phyloP scores from a whole-genome alignment of 1,284 basidiomycete species.

The Thecaphora thlaspeos region DNA sequence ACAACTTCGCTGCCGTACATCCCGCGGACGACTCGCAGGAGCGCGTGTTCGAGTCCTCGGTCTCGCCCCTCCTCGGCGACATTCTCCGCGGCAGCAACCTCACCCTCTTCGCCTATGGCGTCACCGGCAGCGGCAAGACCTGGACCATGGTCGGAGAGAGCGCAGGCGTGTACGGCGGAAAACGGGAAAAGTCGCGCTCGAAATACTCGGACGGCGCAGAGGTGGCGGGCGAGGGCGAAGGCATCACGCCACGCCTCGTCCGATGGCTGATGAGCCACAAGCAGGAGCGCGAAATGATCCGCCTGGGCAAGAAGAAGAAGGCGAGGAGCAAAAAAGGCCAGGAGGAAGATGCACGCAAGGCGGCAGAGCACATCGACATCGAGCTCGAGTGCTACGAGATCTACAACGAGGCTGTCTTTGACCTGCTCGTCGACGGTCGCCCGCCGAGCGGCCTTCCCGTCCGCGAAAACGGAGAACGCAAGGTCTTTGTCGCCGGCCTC shows the following conservation, averaged over 20 bases:
- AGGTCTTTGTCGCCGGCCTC: slow-evolving; percentile 74
- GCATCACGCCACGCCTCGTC: not conserved
- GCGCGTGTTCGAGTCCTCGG: not conserved
- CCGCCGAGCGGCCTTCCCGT: slow-evolving; percentile 21
- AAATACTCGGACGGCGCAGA: slow-evolving; percentile 1
- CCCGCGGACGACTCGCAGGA: not conserved
- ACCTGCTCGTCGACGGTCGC: slow-evolving; percentile 64
- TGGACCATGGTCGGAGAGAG: slow-evolving; percentile 1
- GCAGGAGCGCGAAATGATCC: not conserved
- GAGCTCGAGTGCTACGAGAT: slow-evolving; percentile 67
- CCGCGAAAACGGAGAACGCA: slow-evolving; percentile 67
- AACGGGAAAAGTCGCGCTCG: not conserved
- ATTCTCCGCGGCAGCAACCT: slow-evolving; percentile 1
- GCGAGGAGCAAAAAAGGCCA: slow-evolving; percentile 1
- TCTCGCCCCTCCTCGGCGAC: slow-evolving; percentile 1
- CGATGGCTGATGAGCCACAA: not conserved
- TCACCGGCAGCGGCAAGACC: slow-evolving; percentile 3
- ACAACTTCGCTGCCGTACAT: not conserved
- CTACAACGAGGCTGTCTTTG: slow-evolving; percentile 95
- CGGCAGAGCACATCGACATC: not conserved
- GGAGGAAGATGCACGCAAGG: not conserved
- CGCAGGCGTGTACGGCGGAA: not conserved
- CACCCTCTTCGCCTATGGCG: slow-evolving; percentile 2
- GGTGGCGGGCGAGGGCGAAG: not conserved
- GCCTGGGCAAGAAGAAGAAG: slow-evolving; percentile 2